phyloP scores from a whole-genome alignment of 768 basidiomycete species.

The Crassisporium funariophilum region DNA sequence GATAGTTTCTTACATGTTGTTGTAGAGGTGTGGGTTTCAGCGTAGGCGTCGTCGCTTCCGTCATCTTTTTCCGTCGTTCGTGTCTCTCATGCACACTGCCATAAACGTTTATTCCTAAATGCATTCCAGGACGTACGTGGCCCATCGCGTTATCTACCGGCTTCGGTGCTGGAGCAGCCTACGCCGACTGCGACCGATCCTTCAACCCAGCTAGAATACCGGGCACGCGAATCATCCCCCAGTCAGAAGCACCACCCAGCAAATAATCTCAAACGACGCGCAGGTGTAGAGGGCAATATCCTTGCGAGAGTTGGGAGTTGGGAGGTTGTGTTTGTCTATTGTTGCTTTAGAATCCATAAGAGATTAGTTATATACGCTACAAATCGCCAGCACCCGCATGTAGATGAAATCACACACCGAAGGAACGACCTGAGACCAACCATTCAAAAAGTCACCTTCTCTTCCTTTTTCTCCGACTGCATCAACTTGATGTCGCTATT shows the following conservation, averaged over 20 bases:
- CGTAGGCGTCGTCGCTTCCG: slow-evolving; percentile 85
- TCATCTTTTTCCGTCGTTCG: slow-evolving; percentile 90
- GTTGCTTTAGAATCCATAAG: not conserved
- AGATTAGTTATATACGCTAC: not conserved
- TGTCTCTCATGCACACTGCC: slow-evolving; percentile 21
- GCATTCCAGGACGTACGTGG: slow-evolving; percentile 80
- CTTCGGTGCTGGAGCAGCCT: slow-evolving; percentile 85
- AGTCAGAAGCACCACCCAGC: slow-evolving; percentile 29
- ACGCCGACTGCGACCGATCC: slow-evolving; percentile 89
- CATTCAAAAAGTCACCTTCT: slow-evolving; percentile 2
- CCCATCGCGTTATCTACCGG: slow-evolving; percentile 85
- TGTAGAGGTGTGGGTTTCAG: slow-evolving; percentile 85
- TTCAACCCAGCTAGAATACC: slow-evolving; percentile 91
- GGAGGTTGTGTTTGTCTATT: no score
- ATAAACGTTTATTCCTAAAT: slow-evolving; percentile 5
- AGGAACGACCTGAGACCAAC: slow-evolving; percentile 2
- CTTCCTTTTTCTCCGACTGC: slow-evolving; percentile 17
- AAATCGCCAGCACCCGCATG: slow-evolving; percentile 2
- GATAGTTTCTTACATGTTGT: slow-evolving; percentile 9
- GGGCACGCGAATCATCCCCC: slow-evolving; percentile 73
- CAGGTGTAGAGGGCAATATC: no score
- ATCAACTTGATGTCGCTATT: slow-evolving; percentile 16
- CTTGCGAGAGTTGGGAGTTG: no score
- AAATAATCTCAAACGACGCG: slow-evolving; percentile 20
- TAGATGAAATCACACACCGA: no score